Evolutionary conservation across 495 filamentous ascomycete species (phyloP).

Genomic region (Articulospora tetracladia): DNA sequence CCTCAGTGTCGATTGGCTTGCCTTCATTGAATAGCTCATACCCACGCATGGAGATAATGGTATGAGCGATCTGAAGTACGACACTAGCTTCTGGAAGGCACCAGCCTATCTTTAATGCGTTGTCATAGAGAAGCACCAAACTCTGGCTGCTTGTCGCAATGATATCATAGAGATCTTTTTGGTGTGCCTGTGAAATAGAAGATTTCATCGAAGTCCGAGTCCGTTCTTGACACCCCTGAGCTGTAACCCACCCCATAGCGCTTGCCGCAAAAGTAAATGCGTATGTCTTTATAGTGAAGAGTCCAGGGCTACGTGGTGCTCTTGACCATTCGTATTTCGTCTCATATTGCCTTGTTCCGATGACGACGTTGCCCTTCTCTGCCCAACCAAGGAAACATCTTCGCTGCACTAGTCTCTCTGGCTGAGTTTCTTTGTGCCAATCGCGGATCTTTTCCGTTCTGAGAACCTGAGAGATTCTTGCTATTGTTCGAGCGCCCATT

Average conservation of each 20-base stretch:
- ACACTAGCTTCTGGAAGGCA: neutral
- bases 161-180: neutral
- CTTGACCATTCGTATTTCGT: neutral
- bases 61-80: neutral
- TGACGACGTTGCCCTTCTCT: neutral
- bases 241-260: neutral
- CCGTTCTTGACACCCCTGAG: neutral
- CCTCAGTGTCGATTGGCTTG: neutral
- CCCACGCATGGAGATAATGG: neutral
- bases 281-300: neutral
- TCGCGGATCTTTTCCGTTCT: neutral
- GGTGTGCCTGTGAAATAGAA: neutral
- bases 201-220: neutral
- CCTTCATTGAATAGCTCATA: neutral
- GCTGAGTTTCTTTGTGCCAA: neutral
- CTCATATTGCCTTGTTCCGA: neutral
- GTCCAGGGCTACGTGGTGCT: neutral
- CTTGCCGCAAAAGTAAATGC: neutral
- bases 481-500: neutral
- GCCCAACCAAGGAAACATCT: conserved; percentile 16
- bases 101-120: neutral
- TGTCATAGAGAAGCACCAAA: conserved; percentile 4
- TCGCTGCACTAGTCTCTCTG: neutral
- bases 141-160: neutral
- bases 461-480: neutral